These are phyloP conservation scores for Verticillium dahliae DNA, from an alignment of 2,329 filamentous ascomycete genomes.

Conservation along the genomic window DNA sequence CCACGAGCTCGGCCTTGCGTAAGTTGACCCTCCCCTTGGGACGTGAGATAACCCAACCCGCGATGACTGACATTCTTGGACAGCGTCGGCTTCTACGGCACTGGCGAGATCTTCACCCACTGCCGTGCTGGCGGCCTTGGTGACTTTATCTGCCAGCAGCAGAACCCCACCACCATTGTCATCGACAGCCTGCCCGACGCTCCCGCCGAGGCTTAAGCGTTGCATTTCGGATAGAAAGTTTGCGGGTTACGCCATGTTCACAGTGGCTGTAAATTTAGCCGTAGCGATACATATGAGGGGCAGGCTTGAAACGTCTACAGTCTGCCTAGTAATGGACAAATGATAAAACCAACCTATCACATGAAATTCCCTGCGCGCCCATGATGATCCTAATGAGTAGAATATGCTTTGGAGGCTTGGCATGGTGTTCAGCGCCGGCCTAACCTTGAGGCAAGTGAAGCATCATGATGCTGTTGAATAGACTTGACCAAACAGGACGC, in stretches of 20 bases:
- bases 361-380: too few relatives aligned
- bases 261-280: background rate
- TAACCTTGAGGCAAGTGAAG: too few relatives aligned
- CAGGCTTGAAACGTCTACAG: background rate
- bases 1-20: conserved; percentile 15
- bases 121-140: conserved; percentile 14
- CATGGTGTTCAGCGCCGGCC: too few relatives aligned
- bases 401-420: too few relatives aligned
- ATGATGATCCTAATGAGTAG: too few relatives aligned
- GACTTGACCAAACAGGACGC: too few relatives aligned
- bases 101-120: conserved; percentile 12
- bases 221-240: background rate
- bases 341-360: too few relatives aligned
- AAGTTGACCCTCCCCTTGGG: conserved; percentile 4
- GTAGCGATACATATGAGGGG: background rate
- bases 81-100: conserved; percentile 10
- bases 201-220: background rate
- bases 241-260: background rate
- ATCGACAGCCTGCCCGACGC: conserved; percentile 6
- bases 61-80: background rate
- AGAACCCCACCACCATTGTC: conserved; percentile 11
- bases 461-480: too few relatives aligned
- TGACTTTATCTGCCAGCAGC: conserved; percentile 14
- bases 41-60: background rate
- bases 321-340: background rate